Evolutionary conservation across 2,329 filamentous ascomycete species (phyloP).

Genomic region (Pezicula radicicola): DNA sequence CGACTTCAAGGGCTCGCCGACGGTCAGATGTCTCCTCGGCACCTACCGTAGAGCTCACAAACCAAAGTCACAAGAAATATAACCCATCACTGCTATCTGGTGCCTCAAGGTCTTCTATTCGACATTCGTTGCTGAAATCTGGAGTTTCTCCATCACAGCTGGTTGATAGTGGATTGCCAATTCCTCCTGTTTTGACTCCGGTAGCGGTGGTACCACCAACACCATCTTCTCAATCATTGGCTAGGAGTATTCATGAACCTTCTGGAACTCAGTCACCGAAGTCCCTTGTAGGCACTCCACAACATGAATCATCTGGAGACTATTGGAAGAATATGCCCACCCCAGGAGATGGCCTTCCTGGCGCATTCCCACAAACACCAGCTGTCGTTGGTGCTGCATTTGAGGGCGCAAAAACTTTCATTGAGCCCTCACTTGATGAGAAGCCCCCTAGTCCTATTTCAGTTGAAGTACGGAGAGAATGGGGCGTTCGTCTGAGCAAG

Average conservation of each 20-base stretch:
- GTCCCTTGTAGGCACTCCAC: background rate
- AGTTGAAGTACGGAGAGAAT: too few relatives aligned
- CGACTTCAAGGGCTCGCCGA: background rate
- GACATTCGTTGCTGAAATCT: conserved; percentile 24
- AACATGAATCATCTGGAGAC: background rate
- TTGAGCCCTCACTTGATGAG: too few relatives aligned
- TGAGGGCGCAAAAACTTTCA: too few relatives aligned
- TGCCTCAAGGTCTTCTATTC: conserved; percentile 18
- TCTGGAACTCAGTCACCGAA: background rate
- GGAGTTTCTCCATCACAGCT: conserved; percentile 13
- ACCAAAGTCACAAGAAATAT: conserved; percentile 10
- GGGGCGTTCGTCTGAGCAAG: too few relatives aligned
- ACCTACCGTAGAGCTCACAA: background rate
- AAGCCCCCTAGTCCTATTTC: too few relatives aligned
- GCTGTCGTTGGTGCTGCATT: too few relatives aligned
- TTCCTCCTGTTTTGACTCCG: conserved; percentile 18
- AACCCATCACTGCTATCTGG: conserved; percentile 20
- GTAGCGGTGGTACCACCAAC: background rate
- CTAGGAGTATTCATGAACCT: background rate
- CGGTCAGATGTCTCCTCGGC: background rate
- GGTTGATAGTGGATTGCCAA: conserved; percentile 18
- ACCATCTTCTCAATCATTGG: background rate
- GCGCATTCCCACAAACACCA: background rate
- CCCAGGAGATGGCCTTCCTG: background rate
- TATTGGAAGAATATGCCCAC: background rate